Evolutionary conservation across 805 yeast genomes (phyloP), one percentile per base, ranked within the genome.

Genomic region (Cyberlindnera lachancei): DNA sequence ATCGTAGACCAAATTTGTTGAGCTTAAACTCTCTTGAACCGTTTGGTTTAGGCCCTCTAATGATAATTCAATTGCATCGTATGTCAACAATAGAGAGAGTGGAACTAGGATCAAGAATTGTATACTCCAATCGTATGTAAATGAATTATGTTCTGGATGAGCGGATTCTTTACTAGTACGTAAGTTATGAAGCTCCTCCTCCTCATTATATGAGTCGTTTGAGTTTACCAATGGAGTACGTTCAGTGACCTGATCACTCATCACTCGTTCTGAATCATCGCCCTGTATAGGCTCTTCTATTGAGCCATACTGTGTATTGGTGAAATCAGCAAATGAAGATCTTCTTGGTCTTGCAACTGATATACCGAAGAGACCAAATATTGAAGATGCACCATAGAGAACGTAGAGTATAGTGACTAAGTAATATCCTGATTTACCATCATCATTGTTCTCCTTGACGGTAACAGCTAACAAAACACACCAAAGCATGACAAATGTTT

Each of bases 101-200:
- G 96, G 95, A 11, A 80, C 84, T 13, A 79, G 52, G 2, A 77
- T 40, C 20, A 83, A 42, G 46, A 73, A 85, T 53, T 87, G 95
- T 13, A 84, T 42, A 12, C 79, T 66, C 95, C 96, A 87, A 46
- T 81, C 94, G 49, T 80, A 84, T 25, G 78, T 70, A 29, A 70
- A 67, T 5, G 75, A 70, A 30, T 47, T 40, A 21, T 42, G 45
- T 15, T 38, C 40, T 7, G 56, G 50, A 23, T 37, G 53, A n/a
- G n/a, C n/a, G n/a, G n/a, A n/a, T n/a, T n/a, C n/a, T n/a, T n/a
- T n/a, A n/a, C n/a, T n/a, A n/a, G n/a, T n/a, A n/a, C n/a, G n/a
- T n/a, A n/a, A n/a, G n/a, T n/a, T n/a, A n/a, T n/a, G n/a, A n/a
- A n/a, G n/a, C 7, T 33, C 37, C 16, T 46, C 37, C 25, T 20